Base-by-base conservation (phyloP, 73 alveolate species). In the Paramecium primaurelia region DNA sequence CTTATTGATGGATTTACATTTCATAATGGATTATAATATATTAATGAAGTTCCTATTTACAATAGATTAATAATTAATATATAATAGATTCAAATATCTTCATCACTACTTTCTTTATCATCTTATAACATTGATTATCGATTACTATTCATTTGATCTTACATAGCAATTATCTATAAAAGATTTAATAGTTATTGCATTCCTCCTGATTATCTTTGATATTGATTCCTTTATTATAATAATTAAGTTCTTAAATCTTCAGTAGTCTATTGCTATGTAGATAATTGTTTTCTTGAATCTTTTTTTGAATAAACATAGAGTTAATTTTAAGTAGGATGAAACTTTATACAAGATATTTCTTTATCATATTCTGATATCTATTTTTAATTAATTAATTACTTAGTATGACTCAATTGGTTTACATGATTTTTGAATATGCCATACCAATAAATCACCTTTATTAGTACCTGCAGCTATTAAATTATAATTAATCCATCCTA, bases 91-190 rank as follows among this genome's bases (percentile, higher is more conserved):
- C 87, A 73, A 38, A 37, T 40, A 73, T 73, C 87, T 38, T 34
- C 87, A 73, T 73, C 68, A 44, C 87, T 73, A 14, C 87, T 73
- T 73, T 73, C 87, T 12, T 36, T 20, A 5, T 73, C 60, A 9
- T 37, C 64, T 14, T 64, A 40, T 32, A 28, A n/a, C 84, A 64
- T 64, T 11, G 30, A 32, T 34, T 64, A 64, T 28, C 84, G 30
- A 54, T 2, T 64, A 6, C 54, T 64, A 32, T 8, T 34, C 9
- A 6, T 25, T 28, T 10, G 49, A 34, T 40, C 47, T 73, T 32
- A 32, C 37, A 68, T 73, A 34, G 60, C 59, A 20, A 36, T 73
- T 30, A 58, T 32, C 18, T 73, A 73, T 20, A 73, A 22, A 22
- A 37, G 22, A 44, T 11, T 34, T 4, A 73, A 73, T 20, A 71